Evolutionary conservation across 2,329 filamentous ascomycete genomes (phyloP).

Genomic region (Sporothrix phasma): DNA sequence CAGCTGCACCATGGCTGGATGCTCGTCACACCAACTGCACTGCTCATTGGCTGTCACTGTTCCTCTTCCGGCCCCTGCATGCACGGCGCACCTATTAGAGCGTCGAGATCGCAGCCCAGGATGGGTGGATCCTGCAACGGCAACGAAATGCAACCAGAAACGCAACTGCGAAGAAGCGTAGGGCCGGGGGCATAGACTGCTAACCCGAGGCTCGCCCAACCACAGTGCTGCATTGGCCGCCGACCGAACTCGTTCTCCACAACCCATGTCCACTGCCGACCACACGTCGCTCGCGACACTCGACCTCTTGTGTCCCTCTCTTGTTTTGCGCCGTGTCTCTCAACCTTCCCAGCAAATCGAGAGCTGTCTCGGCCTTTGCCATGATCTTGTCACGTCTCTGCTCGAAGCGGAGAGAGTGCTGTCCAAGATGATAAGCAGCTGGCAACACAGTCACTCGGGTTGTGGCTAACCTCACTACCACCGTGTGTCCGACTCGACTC

Average conservation of each 20-base stretch:
- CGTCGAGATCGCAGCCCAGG: conserved; percentile 20
- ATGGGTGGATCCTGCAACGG: conserved; percentile 19
- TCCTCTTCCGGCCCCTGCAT: conserved; percentile 4
- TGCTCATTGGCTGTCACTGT: conserved; percentile 30
- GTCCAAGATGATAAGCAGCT: background rate
- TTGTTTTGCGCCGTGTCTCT: background rate
- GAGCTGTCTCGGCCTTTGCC: background rate
- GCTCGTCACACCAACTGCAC: conserved; percentile 29
- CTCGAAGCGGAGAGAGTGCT: background rate
- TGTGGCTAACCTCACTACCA: too few relatives aligned
- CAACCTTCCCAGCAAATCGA: background rate
- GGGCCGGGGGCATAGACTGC: conserved; percentile 11
- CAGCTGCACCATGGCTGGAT: conserved; percentile 28
- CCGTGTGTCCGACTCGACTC: too few relatives aligned
- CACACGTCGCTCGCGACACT: conserved; percentile 10
- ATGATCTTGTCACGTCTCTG: background rate
- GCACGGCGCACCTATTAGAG: conserved; percentile 28
- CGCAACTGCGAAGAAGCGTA: conserved; percentile 5
- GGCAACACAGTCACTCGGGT: background rate
- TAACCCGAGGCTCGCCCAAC: conserved; percentile 9
- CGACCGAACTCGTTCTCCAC: background rate
- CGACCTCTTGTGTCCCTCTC: background rate
- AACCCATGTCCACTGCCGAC: conserved; percentile 10
- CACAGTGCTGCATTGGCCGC: conserved; percentile 13
- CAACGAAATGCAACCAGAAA: conserved; percentile 6